These are phyloP conservation scores for Lasiodiplodia citricola DNA, from an alignment of 2,329 filamentous ascomycete species.

Conservation along the genomic window DNA sequence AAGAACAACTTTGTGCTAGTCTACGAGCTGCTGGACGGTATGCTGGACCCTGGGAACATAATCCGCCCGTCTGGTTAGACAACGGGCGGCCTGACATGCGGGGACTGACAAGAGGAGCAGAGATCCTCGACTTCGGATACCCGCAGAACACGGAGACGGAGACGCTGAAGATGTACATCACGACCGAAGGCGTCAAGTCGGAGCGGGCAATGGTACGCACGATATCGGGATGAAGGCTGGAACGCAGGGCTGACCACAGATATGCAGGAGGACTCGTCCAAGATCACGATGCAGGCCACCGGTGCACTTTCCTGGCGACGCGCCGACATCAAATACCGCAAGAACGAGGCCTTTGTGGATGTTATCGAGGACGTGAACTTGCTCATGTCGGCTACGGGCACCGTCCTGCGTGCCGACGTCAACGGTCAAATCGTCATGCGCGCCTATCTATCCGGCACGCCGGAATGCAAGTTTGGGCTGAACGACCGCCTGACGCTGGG, in stretches of 20 bases:
- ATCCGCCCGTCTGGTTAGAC: neutral
- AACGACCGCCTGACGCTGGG: constrained; percentile 96
- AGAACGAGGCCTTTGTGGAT: constrained; percentile 99
- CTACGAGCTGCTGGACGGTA: constrained; percentile 94
- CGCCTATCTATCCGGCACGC: constrained; percentile 93
- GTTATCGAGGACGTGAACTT: constrained; percentile 99
- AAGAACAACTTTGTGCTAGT: constrained; percentile 99
- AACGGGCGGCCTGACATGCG: neutral
- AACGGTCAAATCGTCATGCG: constrained; percentile 99
- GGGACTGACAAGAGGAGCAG: constrained; percentile 51
- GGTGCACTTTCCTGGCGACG: constrained; percentile 96
- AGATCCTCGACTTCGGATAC: constrained; percentile 98
- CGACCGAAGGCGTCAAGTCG: constrained; percentile 96
- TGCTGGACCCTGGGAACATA: neutral
- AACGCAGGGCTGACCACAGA: constrained; percentile 28
- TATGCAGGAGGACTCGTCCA: constrained; percentile 80
- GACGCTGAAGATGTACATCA: constrained; percentile 99
- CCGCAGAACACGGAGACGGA: constrained; percentile 99
- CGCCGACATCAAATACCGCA: constrained; percentile 97
- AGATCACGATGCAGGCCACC: constrained; percentile 99
- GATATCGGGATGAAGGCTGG: neutral
- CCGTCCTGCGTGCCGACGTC: constrained; percentile 92
- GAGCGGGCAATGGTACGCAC: constrained; percentile 67
- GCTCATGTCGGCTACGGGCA: constrained; percentile 97
- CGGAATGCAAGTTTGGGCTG: constrained; percentile 98